Evolutionary conservation across 1,284 basidiomycete species (phyloP).

Genomic region (Heterobasidion annosum): DNA sequence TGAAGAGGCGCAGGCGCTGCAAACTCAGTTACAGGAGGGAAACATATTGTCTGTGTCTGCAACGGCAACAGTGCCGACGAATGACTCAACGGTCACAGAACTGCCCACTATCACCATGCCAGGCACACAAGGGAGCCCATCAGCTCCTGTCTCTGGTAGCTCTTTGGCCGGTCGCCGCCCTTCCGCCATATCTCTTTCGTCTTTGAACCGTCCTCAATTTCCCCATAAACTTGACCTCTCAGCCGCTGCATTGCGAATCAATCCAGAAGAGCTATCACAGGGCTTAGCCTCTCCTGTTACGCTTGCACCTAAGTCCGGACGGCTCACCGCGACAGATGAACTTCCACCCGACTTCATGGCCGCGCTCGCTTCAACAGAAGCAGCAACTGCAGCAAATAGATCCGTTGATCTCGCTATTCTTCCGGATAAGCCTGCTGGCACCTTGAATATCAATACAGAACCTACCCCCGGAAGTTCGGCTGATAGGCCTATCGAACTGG

Average conservation of each 20-base stretch:
- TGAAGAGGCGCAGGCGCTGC: constrained; percentile 18
- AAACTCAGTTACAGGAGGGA: constrained; percentile 13
- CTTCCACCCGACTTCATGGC: constrained; percentile 52
- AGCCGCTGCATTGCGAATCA: constrained; percentile 49
- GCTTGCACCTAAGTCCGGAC: constrained; percentile 67
- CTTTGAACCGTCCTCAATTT: constrained; percentile 58
- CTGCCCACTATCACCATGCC: background rate
- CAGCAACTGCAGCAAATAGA: constrained; percentile 12
- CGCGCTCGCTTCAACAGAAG: constrained; percentile 37
- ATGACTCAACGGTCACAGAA: background rate
- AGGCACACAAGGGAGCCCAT: background rate
- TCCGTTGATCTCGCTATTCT: constrained; percentile 34
- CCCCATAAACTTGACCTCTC: constrained; percentile 71
- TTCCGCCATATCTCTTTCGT: constrained; percentile 69
- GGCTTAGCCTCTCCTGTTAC: constrained; percentile 66
- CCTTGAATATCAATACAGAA: constrained; percentile 18
- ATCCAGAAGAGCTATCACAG: constrained; percentile 44
- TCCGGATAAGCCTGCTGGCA: constrained; percentile 12
- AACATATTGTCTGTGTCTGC: background rate
- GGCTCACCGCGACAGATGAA: constrained; percentile 42
- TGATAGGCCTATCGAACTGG: constrained; percentile 74
- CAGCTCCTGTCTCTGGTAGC: background rate
- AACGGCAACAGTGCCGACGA: background rate
- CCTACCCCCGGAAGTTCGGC: constrained; percentile 48
- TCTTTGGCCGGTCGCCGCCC: constrained; percentile 37